Evolutionary conservation across 202 grass and related monocot genomes (phyloP), one percentile per base, ranked within the genome.

Genomic region (Dendrocalamus latiflorus): DNA sequence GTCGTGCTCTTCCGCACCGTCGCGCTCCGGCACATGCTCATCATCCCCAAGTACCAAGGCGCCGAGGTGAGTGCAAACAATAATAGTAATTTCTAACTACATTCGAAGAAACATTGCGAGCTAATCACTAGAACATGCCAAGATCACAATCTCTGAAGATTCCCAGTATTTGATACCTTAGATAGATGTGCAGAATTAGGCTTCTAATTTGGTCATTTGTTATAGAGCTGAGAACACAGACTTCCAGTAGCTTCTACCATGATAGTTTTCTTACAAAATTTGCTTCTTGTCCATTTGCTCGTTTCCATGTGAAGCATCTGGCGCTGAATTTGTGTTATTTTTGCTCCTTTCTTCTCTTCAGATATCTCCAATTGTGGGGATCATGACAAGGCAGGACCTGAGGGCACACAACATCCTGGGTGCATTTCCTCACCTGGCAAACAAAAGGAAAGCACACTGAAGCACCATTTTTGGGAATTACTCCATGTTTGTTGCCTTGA

Each of bases 351-450:
- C 2, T n/a, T n/a, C 11, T 26, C 47, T 53, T 85, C 87, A 98
- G 92, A 95, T 98, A 37, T 70, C 92, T 56, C 85, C 95, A 6
- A 86, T 98, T 51, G 87, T 95, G 18, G 95, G 95, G 58, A 98
- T 98, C 70, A 62, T 98, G 73, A 98, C 95, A 47, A 88, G 95
- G 85, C 95, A 98, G 79, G 92, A 98, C 81, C 90, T 98, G 38
- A 80, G 75, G 65, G 92, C 83, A 12, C 95, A 95, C 72, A 93
- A 93, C 63, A 95, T 98, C 79, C 60, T 90, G 54, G 75, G 54
- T 61, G 92, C 81, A n/a, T n/a, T n/a, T n/a, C n/a, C n/a, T n/a
- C n/a, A n/a, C n/a, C n/a, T n/a, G n/a, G n/a, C n/a, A n/a, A 85
- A 80, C 17, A 87, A 93, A 25, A 90, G 45, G 44, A 90, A 83